Conservation (phyloP, 306 rosid species). For the Amphicarpaea edgeworthii region DNA sequence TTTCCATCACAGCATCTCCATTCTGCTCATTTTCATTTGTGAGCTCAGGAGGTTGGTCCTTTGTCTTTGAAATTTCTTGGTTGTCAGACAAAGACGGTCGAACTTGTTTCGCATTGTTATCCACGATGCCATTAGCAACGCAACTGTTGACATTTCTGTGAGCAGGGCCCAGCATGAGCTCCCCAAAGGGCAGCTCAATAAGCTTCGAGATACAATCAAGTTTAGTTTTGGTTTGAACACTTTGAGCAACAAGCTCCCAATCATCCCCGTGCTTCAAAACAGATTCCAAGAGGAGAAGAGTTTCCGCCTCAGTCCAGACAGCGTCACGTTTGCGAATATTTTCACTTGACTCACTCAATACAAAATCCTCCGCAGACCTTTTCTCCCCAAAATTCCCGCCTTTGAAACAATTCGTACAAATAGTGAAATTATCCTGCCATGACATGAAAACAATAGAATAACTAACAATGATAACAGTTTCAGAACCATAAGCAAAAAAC, state of each 20-base stretch:
- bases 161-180: slow-evolving; percentile 66
- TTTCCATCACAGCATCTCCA: slow-evolving; percentile 64
- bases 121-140: slow-evolving; percentile 47
- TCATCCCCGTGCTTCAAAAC: slow-evolving; percentile 93
- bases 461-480: neutral
- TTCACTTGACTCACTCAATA: slow-evolving; percentile 55
- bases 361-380: slow-evolving; percentile 68
- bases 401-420: slow-evolving; percentile 74
- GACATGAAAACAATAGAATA: slow-evolving; percentile 35
- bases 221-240: slow-evolving; percentile 77
- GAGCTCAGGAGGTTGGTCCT: slow-evolving; percentile 57
- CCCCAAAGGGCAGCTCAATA: slow-evolving; percentile 91
- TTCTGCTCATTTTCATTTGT: slow-evolving; percentile 57
- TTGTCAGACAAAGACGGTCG: slow-evolving; percentile 53
- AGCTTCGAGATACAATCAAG: slow-evolving; percentile 84
- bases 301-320: slow-evolving; percentile 92
- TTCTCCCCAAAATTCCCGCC: slow-evolving; percentile 77
- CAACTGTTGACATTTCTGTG: slow-evolving; percentile 49
- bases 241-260: slow-evolving; percentile 92
- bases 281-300: slow-evolving; percentile 87
- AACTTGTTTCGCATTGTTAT: slow-evolving; percentile 53
- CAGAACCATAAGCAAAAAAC: neutral
- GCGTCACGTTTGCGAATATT: slow-evolving; percentile 49
- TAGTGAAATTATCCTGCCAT: slow-evolving; percentile 67
- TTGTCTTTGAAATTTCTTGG: slow-evolving; percentile 57